These are phyloP conservation scores for Calycina herbarum DNA, from an alignment of 2,329 filamentous ascomycete genomes.

Conservation along the genomic window DNA sequence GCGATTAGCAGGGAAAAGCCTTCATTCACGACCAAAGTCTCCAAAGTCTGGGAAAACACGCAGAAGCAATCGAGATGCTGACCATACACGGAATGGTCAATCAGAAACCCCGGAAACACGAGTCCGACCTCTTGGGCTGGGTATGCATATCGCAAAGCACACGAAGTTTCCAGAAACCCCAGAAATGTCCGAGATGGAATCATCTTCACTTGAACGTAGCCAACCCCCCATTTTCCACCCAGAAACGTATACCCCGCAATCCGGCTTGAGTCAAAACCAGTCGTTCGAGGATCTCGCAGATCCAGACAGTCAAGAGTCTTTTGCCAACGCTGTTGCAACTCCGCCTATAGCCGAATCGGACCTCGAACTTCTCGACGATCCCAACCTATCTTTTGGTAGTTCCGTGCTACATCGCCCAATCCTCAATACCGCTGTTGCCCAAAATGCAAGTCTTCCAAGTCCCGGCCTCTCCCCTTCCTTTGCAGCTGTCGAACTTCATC, in stretches of 20 bases:
- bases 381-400: conserved; percentile 51
- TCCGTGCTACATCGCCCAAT: conserved; percentile 49
- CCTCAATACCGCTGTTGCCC: conserved; percentile 70
- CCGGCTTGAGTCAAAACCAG: conserved; percentile 44
- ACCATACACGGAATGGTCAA: conserved; percentile 12
- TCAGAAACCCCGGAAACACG: conserved; percentile 18
- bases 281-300: conserved; percentile 32
- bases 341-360: conserved; percentile 76
- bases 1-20: conserved; percentile 13
- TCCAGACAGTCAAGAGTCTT: conserved; percentile 50
- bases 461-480: conserved; percentile 91
- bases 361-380: conserved; percentile 57
- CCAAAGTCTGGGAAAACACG: conserved; percentile 22
- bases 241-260: conserved; percentile 48
- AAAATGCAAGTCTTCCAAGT: conserved; percentile 91
- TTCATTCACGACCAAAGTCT: conserved; percentile 23
- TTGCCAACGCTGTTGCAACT: conserved; percentile 64
- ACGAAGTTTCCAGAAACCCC: conserved; percentile 53
- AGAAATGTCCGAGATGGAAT: conserved; percentile 55
- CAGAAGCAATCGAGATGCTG: conserved; percentile 15
- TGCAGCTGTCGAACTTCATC: conserved; percentile 59
- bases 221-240: conserved; percentile 35
- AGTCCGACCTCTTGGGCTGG: conserved; percentile 26
- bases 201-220: conserved; percentile 36
- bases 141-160: conserved; percentile 26